Base-by-base conservation (phyloP, 768 basidiomycete genomes). In the Gloeophyllum trabeum region DNA sequence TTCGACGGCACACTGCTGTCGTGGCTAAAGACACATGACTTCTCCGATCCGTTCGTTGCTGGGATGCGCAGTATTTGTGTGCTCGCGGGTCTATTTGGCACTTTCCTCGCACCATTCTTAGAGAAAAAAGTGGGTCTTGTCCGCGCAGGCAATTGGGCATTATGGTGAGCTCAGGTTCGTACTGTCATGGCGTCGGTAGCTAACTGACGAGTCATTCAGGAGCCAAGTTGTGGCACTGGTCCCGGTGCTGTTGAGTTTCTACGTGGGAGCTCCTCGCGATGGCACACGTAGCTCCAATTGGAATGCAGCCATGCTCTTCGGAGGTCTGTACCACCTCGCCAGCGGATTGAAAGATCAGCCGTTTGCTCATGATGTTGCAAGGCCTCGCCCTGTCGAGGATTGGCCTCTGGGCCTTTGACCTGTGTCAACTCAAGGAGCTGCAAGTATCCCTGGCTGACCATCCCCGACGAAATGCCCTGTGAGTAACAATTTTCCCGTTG, bases 1-100 rank as follows among this genome's bases (percentile, higher is more conserved):
- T 74, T 75, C 47, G 74, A 76, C 48, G 72, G 71, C 4, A 71
- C 64, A 2, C 67, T 76, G 68, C 53, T 76, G 18, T 55, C 62
- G 1, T 76, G 65, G 52, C 60, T 76, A 24, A 75, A 75, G 47
- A 51, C 62, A 0, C 62, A 62, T 39, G 46, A 55, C 13, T 75
- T 65, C 47, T 55, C 57, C 1, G 72, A 76, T 44, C 54, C 63
- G 0, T 70, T 74, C 51, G 55, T 75, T 21, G 70, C 73, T 0
- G 70, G 61, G 0, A 70, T 71, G 69, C 58, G 73, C 1, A 71
- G 61, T 0, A 42, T 68, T 4, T 64, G 62, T 38, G 69, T 70
- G 5, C 52, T 69, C 4, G 64, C 68, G 2, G 74, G 73, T 0
- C 57, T 75, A 1, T 25, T 60, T 0, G 73, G 73, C 1, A 76